Base-by-base conservation (phyloP, 2,329 filamentous ascomycete genomes). In the Beauveria scarabaeidicola region DNA sequence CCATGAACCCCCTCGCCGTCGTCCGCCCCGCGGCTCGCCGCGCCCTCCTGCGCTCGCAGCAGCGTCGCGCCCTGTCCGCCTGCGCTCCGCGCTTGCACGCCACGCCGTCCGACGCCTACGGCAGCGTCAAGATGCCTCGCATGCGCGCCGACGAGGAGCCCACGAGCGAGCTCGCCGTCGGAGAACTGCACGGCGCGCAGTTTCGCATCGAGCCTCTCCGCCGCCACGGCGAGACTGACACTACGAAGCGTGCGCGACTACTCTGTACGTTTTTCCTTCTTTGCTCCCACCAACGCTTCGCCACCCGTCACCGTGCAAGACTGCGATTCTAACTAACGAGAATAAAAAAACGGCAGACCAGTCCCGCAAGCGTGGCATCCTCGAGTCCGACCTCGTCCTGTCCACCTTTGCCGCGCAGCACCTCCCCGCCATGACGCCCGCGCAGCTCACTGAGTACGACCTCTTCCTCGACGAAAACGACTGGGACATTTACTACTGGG, bases 401-500 rank as follows among this genome's bases (percentile, higher is more conserved):
- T 96, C 91, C 62, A 99, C 94, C 65, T 99, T 99, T 72, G 94
- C 94, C 64, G 85, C 93, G 65, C 78, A 80, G 58, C 81, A 95
- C 74, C 86, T 99, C 23, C 78, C 80, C 47, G 77, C 77, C 62
- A 96, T 99, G 90, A 83, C 82, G 1, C 73, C 78, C 6, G 74
- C 79, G 54, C 89, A 95, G 70, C 85, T 97, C 66, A 75, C 83
- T 67, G 84, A 96, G 74, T 97, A 94, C 78, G 93, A 97, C 73
- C 78, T 82, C 29, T 95, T 99, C 78, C 85, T 99, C 60, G 94
- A 99, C 74, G 94, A 99, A 77, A 99, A 99, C 75, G 94, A 99
- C 78, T 99, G 94, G 94, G 94, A 99, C 73, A 97, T 99, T 63
- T 99, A 99, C 81, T 99, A 99, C 81, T 99, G 94, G 94, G 91